Conservation (phyloP, 805 yeast genomes). For the Tetrapisispora fleetii region DNA sequence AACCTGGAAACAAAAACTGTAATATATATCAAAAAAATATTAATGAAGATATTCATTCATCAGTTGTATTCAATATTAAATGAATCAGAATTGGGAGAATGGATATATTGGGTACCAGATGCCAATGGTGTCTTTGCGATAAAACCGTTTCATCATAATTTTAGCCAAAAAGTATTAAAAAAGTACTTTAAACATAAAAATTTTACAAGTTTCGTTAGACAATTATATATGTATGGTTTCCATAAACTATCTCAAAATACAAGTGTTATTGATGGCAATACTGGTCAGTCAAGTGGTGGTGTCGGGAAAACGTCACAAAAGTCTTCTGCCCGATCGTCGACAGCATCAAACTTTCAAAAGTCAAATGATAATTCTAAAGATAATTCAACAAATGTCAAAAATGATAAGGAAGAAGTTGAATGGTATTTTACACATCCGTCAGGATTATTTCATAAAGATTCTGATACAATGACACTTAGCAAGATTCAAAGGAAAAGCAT, state of each 20-base stretch:
- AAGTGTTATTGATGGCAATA: background rate
- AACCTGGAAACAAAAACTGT: background rate
- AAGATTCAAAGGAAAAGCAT: conserved; percentile 25
- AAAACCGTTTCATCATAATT: conserved; percentile 60
- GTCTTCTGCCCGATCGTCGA: background rate
- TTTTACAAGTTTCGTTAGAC: conserved; percentile 69
- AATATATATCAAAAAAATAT: no score
- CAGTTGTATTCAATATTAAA: conserved; percentile 87
- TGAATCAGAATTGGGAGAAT: conserved; percentile 56
- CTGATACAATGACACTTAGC: conserved; percentile 13
- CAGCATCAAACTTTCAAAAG: conserved; percentile 3
- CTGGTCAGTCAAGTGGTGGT: background rate
- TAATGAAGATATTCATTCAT: conserved; percentile 31
- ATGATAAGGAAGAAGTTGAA: conserved; percentile 4
- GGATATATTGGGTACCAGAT: conserved; percentile 76
- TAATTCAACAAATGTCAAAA: background rate
- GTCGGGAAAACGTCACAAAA: background rate
- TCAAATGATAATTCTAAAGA: conserved; percentile 35
- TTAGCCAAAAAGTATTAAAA: conserved; percentile 60
- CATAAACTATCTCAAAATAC: conserved; percentile 43
- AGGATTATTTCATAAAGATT: conserved; percentile 17
- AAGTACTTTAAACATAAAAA: conserved; percentile 72
- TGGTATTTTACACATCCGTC: conserved; percentile 28
- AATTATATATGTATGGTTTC: conserved; percentile 74
- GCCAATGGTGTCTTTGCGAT: conserved; percentile 60